A percentile compares a stretch with the other conserved stretches of the same genome.
phyloP scores from a whole-genome alignment of 202 grass and related monocot genomes.

The Zoysia matrella region DNA sequence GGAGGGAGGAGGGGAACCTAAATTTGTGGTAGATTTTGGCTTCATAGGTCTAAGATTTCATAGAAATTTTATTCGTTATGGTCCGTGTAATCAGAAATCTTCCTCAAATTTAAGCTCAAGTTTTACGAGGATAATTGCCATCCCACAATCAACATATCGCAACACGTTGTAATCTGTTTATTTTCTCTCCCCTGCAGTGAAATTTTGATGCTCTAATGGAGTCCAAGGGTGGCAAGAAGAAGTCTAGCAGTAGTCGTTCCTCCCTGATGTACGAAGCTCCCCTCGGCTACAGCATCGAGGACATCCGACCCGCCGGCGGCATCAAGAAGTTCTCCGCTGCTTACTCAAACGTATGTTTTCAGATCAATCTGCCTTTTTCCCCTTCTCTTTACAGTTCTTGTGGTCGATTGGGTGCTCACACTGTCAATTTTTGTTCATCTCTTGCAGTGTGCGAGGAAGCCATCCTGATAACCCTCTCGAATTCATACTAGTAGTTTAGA shows the following conservation, averaged over 20 bases:
- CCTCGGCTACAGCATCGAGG: constrained; percentile 97
- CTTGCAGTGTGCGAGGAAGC: constrained; percentile 89
- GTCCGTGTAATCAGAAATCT: not conserved
- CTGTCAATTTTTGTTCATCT: constrained; percentile 25
- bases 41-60: not conserved
- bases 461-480: constrained; percentile 59
- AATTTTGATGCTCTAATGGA: constrained; percentile 94
- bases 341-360: constrained; percentile 88
- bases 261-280: constrained; percentile 93
- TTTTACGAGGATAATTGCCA: not conserved
- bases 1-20: too few species aligned
- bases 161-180: not conserved
- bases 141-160: not conserved
- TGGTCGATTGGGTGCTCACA: constrained; percentile 35
- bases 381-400: not conserved
- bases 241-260: constrained; percentile 82
- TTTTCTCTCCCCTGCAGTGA: constrained; percentile 40
- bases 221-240: constrained; percentile 90
- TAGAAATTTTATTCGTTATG: not conserved
- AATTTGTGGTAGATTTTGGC: not conserved
- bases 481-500: constrained; percentile 52
- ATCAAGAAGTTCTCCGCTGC: constrained; percentile 99
- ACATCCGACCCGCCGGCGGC: constrained; percentile 87
- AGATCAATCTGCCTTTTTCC: not conserved
- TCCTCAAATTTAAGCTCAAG: not conserved